phyloP scores from a whole-genome alignment of 148 eudicot genomes.

The Nepenthes gracilis region DNA sequence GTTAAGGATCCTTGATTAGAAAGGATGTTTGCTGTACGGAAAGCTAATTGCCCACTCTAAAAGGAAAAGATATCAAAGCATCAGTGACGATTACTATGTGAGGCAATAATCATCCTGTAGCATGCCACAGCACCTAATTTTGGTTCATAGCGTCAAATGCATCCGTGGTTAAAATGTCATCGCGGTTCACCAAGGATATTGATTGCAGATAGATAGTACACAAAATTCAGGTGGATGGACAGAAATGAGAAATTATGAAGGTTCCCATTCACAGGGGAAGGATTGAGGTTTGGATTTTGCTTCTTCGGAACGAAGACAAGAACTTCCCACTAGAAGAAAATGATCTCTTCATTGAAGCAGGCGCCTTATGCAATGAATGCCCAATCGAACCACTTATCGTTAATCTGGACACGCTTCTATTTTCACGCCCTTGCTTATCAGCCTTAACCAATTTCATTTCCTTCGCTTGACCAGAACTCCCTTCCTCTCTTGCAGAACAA shows the following conservation, averaged over 20 bases:
- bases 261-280: conserved; percentile 16
- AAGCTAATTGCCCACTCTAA: too few species aligned
- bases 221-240: neutral
- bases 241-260: neutral
- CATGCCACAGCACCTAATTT: too few species aligned
- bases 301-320: conserved; percentile 25
- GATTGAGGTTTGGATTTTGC: conserved; percentile 34
- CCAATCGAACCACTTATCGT: conserved; percentile 28
- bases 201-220: neutral
- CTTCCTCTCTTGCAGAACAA: conserved; percentile 18
- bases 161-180: too few species aligned
- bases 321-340: conserved; percentile 39
- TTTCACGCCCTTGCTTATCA: conserved; percentile 7
- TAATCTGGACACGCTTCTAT: conserved; percentile 17
- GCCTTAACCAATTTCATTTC: conserved; percentile 1
- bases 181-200: too few species aligned
- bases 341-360: conserved; percentile 45
- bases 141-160: too few species aligned
- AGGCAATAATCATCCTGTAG: too few species aligned
- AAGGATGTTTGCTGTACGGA: too few species aligned
- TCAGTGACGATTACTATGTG: too few species aligned
- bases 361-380: conserved; percentile 31
- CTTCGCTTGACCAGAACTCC: conserved; percentile 13
- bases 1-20: too few species aligned
- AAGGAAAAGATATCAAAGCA: too few species aligned